phyloP scores from a whole-genome alignment of 345 rosid species.

The Pistacia integerrima region DNA sequence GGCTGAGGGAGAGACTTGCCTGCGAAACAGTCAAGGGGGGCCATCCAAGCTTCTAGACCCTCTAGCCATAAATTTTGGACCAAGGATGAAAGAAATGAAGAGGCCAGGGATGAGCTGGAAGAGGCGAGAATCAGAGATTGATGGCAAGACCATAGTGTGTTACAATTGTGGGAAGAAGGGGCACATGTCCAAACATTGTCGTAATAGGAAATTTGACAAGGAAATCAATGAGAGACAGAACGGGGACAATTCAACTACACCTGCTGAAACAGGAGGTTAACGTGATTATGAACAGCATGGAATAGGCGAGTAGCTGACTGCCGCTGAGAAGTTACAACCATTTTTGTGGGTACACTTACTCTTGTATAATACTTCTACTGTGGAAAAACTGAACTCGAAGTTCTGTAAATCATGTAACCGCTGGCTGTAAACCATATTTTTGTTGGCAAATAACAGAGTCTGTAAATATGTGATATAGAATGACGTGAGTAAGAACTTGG shows the following conservation, averaged over 20 bases:
- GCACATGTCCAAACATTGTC: constrained; percentile 57
- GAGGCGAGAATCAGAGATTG: constrained; percentile 40
- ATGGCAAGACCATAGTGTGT: constrained; percentile 38
- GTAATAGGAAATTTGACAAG: constrained; percentile 36
- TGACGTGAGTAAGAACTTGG: no score
- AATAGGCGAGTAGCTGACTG: constrained; percentile 4
- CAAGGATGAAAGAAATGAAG: constrained; percentile 38
- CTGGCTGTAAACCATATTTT: no score
- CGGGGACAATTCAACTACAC: constrained; percentile 12
- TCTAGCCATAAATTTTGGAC: constrained; percentile 34
- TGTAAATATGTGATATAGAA: no score
- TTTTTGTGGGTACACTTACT: neutral
- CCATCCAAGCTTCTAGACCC: constrained; percentile 27
- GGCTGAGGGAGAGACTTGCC: constrained; percentile 55
- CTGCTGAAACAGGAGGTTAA: constrained; percentile 21
- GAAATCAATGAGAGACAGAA: constrained; percentile 28
- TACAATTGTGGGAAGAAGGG: constrained; percentile 67
- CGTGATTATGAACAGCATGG: constrained; percentile 19
- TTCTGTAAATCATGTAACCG: neutral
- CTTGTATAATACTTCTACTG: neutral
- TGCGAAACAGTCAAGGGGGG: constrained; percentile 27
- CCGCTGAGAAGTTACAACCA: neutral
- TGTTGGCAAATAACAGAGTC: no score
- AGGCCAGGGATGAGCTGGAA: constrained; percentile 37
- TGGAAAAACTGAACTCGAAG: neutral